These are phyloP conservation scores for Sporothrix sp. DNA, from an alignment of 2,329 filamentous ascomycete genomes.

Conservation along the genomic window DNA sequence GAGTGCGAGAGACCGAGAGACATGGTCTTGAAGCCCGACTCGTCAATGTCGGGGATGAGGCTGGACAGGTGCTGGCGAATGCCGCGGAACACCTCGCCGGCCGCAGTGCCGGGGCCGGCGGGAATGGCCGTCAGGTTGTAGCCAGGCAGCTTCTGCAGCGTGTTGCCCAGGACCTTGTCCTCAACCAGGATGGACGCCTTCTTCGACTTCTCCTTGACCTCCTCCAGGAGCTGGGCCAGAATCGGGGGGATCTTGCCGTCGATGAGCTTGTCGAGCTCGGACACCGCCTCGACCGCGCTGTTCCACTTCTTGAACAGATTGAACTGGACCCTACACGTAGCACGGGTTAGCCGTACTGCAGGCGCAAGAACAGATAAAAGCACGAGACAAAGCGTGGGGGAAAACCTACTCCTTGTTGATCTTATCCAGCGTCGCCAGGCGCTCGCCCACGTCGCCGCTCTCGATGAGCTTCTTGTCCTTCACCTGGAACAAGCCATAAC, in stretches of 20 bases:
- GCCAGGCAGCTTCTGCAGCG: conserved; percentile 85
- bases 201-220: conserved; percentile 84
- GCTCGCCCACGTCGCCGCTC: conserved; percentile 62
- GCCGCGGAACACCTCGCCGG: conserved; percentile 83
- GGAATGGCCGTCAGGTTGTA: conserved; percentile 76
- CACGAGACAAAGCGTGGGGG: too few species aligned
- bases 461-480: conserved; percentile 98
- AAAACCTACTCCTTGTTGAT: conserved; percentile 73
- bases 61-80: conserved; percentile 86
- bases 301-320: conserved; percentile 98
- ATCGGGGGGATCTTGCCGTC: conserved; percentile 93
- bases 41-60: conserved; percentile 77
- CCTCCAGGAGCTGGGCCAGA: conserved; percentile 70
- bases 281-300: conserved; percentile 78
- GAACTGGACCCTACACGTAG: conserved; percentile 62
- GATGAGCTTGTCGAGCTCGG: conserved; percentile 79
- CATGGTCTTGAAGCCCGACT: conserved; percentile 87
- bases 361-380: not conserved
- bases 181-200: conserved; percentile 91
- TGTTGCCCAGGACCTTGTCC: conserved; percentile 81
- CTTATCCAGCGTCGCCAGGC: conserved; percentile 71
- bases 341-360: not conserved
- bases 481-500: conserved; percentile 96
- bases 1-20: conserved; percentile 93
- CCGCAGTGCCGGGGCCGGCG: conserved; percentile 68